Evolutionary conservation across 228 moss, liverwort and hornwort species (phyloP).

Genomic region (Sphagnum magellanicum): DNA sequence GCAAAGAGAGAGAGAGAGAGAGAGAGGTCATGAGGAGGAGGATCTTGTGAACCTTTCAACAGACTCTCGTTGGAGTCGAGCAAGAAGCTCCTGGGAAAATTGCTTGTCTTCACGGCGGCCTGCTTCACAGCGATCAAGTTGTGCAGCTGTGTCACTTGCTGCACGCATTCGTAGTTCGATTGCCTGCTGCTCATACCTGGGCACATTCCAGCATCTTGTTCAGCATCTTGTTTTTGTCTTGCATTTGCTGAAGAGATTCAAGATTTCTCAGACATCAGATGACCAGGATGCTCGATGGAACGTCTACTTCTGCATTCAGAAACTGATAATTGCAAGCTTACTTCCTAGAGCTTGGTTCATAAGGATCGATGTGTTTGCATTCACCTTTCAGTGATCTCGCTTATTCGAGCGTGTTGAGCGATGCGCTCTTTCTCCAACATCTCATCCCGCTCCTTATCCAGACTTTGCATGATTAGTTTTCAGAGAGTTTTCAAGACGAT

Average conservation of each 20-base stretch:
- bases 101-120: slow-evolving; percentile 73
- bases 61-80: slow-evolving; percentile 61
- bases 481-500: no score
- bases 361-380: background rate
- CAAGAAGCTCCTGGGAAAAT: slow-evolving; percentile 57
- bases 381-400: slow-evolving; percentile 83
- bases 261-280: no score
- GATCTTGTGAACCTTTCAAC: slow-evolving; percentile 39
- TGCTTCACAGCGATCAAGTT: slow-evolving; percentile 73
- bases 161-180: slow-evolving; percentile 80
- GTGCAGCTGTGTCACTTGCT: slow-evolving; percentile 65
- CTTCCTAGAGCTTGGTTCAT: no score
- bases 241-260: no score
- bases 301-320: no score
- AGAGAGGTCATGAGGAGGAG: background rate
- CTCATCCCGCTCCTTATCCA: slow-evolving; percentile 73
- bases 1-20: background rate
- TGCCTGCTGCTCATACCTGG: slow-evolving; percentile 88
- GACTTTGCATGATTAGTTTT: background rate
- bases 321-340: no score
- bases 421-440: slow-evolving; percentile 81
- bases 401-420: slow-evolving; percentile 64
- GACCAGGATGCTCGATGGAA: no score
- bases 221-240: no score
- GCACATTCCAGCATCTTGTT: background rate